Evolutionary conservation across 352 stramenopile species (phyloP).

Genomic region (Hyphochytrium catenoides): DNA sequence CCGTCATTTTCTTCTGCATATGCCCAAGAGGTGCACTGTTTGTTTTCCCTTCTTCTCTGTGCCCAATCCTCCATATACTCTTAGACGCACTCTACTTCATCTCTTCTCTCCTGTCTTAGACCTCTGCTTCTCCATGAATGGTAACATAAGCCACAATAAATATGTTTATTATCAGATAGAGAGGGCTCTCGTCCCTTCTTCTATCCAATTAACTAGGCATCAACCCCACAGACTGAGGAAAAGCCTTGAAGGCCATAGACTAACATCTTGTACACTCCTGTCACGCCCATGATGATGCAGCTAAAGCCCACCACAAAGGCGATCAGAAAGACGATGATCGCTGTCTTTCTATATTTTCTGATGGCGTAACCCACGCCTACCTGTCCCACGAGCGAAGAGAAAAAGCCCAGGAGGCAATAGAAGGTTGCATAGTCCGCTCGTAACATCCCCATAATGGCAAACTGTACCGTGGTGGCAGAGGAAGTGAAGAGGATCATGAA

Average conservation of each 20-base stretch:
- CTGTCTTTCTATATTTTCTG: slow-evolving; percentile 57
- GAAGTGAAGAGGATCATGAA: slow-evolving; percentile 82
- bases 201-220: too few species aligned
- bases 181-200: too few species aligned
- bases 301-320: slow-evolving; percentile 37
- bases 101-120: too few species aligned
- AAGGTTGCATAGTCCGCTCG: slow-evolving; percentile 66
- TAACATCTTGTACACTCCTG: slow-evolving; percentile 24
- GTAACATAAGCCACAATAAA: too few species aligned
- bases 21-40: too few species aligned
- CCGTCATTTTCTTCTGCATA: too few species aligned
- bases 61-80: too few species aligned
- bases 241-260: slow-evolving; percentile 40
- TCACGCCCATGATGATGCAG: slow-evolving; percentile 34
- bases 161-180: too few species aligned
- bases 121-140: too few species aligned
- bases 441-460: slow-evolving; percentile 77
- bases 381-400: slow-evolving; percentile 70
- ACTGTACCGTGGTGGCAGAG: slow-evolving; percentile 79
- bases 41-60: too few species aligned
- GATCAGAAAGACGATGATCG: slow-evolving; percentile 49
- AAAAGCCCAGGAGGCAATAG: slow-evolving; percentile 71
- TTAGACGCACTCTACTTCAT: too few species aligned
- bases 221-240: slow-evolving; percentile 34
- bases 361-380: slow-evolving; percentile 70